Evolutionary conservation across 257 asterid genomes (phyloP), one percentile per base, ranked within the genome.

Genomic region (Solanum chilense): DNA sequence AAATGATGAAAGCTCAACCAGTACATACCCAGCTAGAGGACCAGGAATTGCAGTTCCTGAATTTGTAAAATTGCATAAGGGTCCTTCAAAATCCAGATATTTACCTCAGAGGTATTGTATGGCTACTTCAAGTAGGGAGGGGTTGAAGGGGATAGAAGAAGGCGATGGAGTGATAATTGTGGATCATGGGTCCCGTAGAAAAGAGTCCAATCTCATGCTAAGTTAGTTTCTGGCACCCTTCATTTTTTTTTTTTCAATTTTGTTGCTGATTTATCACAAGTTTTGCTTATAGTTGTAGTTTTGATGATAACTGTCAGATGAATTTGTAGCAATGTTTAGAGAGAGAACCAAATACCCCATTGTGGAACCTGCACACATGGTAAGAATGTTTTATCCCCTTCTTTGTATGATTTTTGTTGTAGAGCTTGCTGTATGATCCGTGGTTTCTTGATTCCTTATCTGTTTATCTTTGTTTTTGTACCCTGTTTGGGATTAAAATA

Each of bases 341-440:
- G 97, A 92, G 82, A 97, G 91, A 88, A 96, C 94, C 27, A 93
- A 93, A 25, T 95, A 94, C 82, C 93, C 95, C 0, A 95, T 97
- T 6, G 98, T 97, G 88, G 99, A 97, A 94, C 99, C 98, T 83
- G 99, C 99, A 82, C 99, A 97, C 89, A 97, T 97, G 99, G 99
- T 96, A 94, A 60, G 56, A 18, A 47, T 56, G 74, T 35, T 21
- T 73, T 68, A 25, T 71, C 56, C 25, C 37, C 39, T 3, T 16
- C 12, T 71, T 12, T 62, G 9, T 18, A 77, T 52, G 5, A 12
- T 44, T 44, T 7, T 52, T 16, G 62, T 52, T 16, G 62, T 52
- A 52, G 37, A 44, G 41, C 77, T 62, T 64, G 25, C 41, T 62
- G 35, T 42, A 3, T 14, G 3, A 12, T 44, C 29, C 5, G 5